phyloP scores from a whole-genome alignment of 352 stramenopile genomes.

The Phytophthora sp. region DNA sequence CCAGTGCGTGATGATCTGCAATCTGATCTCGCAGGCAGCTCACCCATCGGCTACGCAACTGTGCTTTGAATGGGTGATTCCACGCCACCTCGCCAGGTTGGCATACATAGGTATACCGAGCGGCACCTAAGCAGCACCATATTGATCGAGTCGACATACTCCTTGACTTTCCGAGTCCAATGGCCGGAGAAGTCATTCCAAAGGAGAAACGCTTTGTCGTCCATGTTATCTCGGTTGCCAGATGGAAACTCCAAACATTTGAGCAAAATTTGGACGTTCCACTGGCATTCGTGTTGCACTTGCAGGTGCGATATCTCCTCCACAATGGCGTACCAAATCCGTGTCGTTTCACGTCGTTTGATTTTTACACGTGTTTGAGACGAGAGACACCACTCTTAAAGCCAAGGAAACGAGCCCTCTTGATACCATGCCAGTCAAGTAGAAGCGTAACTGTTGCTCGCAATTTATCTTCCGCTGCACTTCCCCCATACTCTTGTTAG shows the following conservation, averaged over 20 bases:
- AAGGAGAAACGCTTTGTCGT: neutral
- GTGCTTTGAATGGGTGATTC: too few species aligned
- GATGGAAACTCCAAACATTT: slow-evolving; percentile 6
- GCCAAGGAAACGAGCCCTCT: slow-evolving; percentile 1
- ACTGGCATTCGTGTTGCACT: neutral
- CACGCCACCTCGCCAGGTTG: too few species aligned
- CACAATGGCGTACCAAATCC: slow-evolving; percentile 12
- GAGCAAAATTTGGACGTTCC: neutral
- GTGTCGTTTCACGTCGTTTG: neutral
- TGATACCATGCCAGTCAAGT: slow-evolving; percentile 1
- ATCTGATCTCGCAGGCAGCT: too few species aligned
- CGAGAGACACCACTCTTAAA: slow-evolving; percentile 7
- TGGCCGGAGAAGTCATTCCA: slow-evolving; percentile 2
- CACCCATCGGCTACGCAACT: too few species aligned
- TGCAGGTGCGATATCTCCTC: slow-evolving; percentile 13
- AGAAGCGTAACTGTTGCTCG: slow-evolving; percentile 12
- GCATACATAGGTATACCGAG: slow-evolving; percentile 7
- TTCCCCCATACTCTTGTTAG: slow-evolving; percentile 29
- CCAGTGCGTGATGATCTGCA: too few species aligned
- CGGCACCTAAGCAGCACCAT: neutral
- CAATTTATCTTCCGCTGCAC: slow-evolving; percentile 13
- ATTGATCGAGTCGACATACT: neutral
- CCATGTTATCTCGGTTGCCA: slow-evolving; percentile 1
- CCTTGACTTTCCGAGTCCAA: neutral
- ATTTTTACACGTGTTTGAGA: neutral